Evolutionary conservation across 495 filamentous ascomycete species (phyloP), one percentile per base, ranked within the genome.

Genomic region (Aspergillus haitiensis): DNA sequence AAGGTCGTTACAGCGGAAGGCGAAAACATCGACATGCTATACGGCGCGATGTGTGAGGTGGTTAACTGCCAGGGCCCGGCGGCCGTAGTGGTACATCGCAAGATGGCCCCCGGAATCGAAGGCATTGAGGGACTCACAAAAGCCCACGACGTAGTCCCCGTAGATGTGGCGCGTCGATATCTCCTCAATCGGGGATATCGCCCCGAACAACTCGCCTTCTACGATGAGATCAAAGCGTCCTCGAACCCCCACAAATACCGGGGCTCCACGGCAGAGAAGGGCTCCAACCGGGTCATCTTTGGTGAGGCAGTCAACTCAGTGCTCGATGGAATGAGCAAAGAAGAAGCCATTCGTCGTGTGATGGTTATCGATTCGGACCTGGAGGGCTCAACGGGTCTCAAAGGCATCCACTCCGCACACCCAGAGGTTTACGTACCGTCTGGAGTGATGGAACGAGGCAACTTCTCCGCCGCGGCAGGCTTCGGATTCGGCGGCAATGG

Each of bases 351-450:
- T 33, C 67, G 64, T n/a, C 72, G 73, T 0, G 73, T 76, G n/a
- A 75, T 76, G 73, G 73, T 76, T 33, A 76, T 76, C 48, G 73
- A 76, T 65, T 76, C 73, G 2, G 73, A 76, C 60, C 65, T 76
- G 12, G 73, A 70, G 16, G 73, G 73, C 27, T 76, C 73, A 1
- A 76, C 73, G n/a, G 73, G 73, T 11, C 58, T 76, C 39, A 76
- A 76, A 60, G 69, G 63, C 15, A 76, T 76, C 48, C 62, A 59
- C 12, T 50, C 61, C 8, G 59, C 67, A 54, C 73, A 76, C 59
- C 73, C 73, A 11, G 73, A 76, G 46, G 66, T 70, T 10, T 76
- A 72, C 34, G 55, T 74, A 12, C 47, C 73, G 13, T 75, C 69
- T 0, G 73, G 73, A 52, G 73, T 76, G 2, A 76, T 76, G 73